Conservation (phyloP, 2,329 filamentous ascomycete species). For the Boeremia exigua region DNA sequence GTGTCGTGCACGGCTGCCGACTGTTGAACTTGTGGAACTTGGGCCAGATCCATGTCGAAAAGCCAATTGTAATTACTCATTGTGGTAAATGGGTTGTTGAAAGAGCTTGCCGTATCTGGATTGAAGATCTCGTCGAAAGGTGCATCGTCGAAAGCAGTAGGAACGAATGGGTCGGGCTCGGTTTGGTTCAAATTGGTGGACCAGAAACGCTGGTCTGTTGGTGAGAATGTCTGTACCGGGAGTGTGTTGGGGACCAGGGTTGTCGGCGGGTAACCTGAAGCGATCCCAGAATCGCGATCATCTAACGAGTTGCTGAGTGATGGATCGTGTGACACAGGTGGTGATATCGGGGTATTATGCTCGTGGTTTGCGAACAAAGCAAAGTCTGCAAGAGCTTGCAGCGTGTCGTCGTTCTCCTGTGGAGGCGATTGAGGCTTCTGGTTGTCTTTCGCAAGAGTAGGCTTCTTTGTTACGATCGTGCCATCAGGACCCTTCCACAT, state of each 20-base stretch:
- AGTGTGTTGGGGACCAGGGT: slow-evolving; percentile 27
- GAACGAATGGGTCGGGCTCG: slow-evolving; percentile 31
- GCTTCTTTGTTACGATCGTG: slow-evolving; percentile 57
- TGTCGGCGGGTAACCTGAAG: slow-evolving; percentile 24
- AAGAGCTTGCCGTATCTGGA: slow-evolving; percentile 67
- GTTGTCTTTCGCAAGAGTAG: slow-evolving; percentile 25
- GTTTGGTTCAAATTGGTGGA: slow-evolving; percentile 37
- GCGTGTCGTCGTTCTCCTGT: slow-evolving; percentile 14
- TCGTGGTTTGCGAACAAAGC: slow-evolving; percentile 28
- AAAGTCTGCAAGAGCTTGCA: slow-evolving; percentile 32
- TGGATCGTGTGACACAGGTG: slow-evolving; percentile 41
- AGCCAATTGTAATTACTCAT: slow-evolving; percentile 69
- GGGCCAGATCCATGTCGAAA: slow-evolving; percentile 57
- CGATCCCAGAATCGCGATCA: slow-evolving; percentile 38
- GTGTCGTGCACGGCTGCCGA: slow-evolving; percentile 17
- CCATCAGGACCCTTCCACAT: slow-evolving; percentile 63
- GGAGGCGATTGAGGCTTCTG: slow-evolving; percentile 13
- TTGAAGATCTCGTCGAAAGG: slow-evolving; percentile 63
- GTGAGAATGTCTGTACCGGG: slow-evolving; percentile 31
- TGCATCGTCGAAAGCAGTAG: slow-evolving; percentile 38
- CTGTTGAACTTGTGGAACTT: slow-evolving; percentile 24
- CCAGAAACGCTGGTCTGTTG: slow-evolving; percentile 42
- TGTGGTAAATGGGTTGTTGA: slow-evolving; percentile 70
- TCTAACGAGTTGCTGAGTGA: slow-evolving; percentile 36
- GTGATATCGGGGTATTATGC: slow-evolving; percentile 41